A percentile compares a stretch with the other conserved stretches of the same genome.
Evolutionary conservation across 169 alveolate genomes (phyloP).

Genomic region (Plasmodium vivax): DNA sequence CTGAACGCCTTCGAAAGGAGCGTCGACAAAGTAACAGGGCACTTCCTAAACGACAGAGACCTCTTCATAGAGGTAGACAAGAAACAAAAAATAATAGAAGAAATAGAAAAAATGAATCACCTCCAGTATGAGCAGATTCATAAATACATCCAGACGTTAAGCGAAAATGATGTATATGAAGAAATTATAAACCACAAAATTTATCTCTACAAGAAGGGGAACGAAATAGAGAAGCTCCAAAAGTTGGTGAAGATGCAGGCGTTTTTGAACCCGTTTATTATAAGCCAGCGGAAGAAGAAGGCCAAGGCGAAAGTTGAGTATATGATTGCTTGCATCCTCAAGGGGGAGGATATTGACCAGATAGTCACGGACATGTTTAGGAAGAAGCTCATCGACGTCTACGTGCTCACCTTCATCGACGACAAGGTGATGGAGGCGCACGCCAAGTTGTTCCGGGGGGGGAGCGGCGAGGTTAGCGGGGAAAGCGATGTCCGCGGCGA

Average conservation of each 20-base stretch:
- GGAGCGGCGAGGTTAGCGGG: background rate
- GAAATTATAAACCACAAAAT: slow-evolving; percentile 72
- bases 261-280: slow-evolving; percentile 59
- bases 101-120: slow-evolving; percentile 39
- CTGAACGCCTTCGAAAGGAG: slow-evolving; percentile 38
- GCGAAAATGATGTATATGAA: slow-evolving; percentile 75
- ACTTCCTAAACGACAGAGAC: slow-evolving; percentile 57
- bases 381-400: slow-evolving; percentile 44
- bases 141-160: slow-evolving; percentile 20
- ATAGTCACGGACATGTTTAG: slow-evolving; percentile 49
- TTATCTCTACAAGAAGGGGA: slow-evolving; percentile 42
- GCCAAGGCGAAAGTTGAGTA: slow-evolving; percentile 71
- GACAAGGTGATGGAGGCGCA: slow-evolving; percentile 73
- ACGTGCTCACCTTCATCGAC: slow-evolving; percentile 66
- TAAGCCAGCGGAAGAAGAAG: slow-evolving; percentile 60
- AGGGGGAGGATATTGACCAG: slow-evolving; percentile 43
- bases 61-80: slow-evolving; percentile 65
- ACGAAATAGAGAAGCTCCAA: slow-evolving; percentile 52
- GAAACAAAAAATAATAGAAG: slow-evolving; percentile 58
- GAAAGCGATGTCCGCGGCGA: background rate
- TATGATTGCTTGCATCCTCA: slow-evolving; percentile 29
- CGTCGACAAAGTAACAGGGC: slow-evolving; percentile 65
- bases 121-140: slow-evolving; percentile 30
- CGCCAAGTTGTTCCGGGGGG: slow-evolving; percentile 3
- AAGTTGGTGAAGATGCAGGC: slow-evolving; percentile 41